Evolutionary conservation across 768 basidiomycete species (phyloP).

Genomic region (Phallus indusiatus): DNA sequence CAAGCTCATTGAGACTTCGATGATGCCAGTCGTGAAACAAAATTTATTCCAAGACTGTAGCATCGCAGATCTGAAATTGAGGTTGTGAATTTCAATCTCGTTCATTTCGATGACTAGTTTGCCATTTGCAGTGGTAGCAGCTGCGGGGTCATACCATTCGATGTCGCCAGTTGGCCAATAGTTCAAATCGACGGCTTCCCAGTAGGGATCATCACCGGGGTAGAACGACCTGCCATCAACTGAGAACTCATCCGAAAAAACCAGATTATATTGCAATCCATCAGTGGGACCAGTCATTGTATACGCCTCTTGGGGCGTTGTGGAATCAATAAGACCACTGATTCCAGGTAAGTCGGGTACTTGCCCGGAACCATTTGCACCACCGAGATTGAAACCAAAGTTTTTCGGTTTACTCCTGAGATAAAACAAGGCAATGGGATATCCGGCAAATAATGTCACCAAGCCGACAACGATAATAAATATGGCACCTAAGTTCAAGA

Average conservation of each 20-base stretch:
- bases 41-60: slow-evolving; percentile 88
- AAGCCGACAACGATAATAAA: slow-evolving; percentile 58
- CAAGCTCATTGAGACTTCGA: slow-evolving; percentile 71
- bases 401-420: slow-evolving; percentile 24
- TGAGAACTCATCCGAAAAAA: slow-evolving; percentile 86
- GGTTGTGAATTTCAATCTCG: slow-evolving; percentile 60
- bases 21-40: slow-evolving; percentile 88
- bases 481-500: slow-evolving; percentile 70
- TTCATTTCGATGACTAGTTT: slow-evolving; percentile 74
- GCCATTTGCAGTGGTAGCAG: slow-evolving; percentile 66
- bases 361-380: slow-evolving; percentile 81
- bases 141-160: slow-evolving; percentile 78
- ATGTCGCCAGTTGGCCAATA: slow-evolving; percentile 80
- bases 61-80: slow-evolving; percentile 72
- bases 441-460: slow-evolving; percentile 77
- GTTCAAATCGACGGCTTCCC: slow-evolving; percentile 82
- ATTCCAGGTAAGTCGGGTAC: slow-evolving; percentile 67
- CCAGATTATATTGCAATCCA: slow-evolving; percentile 69
- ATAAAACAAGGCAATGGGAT: slow-evolving; percentile 53
- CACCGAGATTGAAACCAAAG: slow-evolving; percentile 75
- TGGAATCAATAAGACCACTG: slow-evolving; percentile 62
- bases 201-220: slow-evolving; percentile 74
- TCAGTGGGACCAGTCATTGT: slow-evolving; percentile 62
- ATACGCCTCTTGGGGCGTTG: slow-evolving; percentile 53
- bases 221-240: slow-evolving; percentile 62